phyloP scores from a whole-genome alignment of 495 filamentous ascomycete species.

The Cercophora samala region DNA sequence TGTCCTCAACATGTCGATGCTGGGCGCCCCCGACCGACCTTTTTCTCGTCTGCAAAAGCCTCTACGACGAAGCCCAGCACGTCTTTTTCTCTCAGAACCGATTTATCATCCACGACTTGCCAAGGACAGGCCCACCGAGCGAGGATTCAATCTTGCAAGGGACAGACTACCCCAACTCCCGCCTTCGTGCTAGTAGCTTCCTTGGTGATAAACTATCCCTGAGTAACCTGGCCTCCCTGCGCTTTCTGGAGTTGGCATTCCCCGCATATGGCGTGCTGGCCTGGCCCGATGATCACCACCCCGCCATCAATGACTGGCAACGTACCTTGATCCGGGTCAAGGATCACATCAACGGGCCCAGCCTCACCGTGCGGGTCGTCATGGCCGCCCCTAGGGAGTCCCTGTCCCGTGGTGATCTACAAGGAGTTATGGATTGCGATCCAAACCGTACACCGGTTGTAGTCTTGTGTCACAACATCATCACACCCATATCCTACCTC shows the following conservation, averaged over 20 bases:
- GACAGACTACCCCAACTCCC: background rate
- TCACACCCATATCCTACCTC: background rate
- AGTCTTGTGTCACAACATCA: too few species aligned
- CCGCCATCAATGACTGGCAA: too few species aligned
- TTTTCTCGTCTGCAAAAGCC: background rate
- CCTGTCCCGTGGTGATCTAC: background rate
- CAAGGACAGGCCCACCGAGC: too few species aligned
- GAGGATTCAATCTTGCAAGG: background rate
- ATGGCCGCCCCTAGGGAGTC: too few species aligned
- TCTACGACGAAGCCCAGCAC: constrained; percentile 1
- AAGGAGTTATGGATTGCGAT: background rate
- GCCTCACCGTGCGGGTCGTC: too few species aligned
- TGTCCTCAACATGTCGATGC: background rate
- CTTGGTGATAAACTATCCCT: background rate
- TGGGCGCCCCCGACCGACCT: background rate
- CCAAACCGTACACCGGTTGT: background rate
- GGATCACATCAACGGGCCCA: too few species aligned
- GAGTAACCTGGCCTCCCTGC: too few species aligned
- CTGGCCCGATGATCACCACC: too few species aligned
- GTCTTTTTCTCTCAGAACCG: background rate
- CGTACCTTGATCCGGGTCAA: too few species aligned
- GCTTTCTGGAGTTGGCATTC: too few species aligned
- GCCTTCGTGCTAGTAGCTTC: background rate
- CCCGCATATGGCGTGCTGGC: too few species aligned
- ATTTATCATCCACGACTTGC: background rate